Evolutionary conservation across 192 early-diverging fungal genomes (phyloP), one percentile per base, ranked within the genome.

Genomic region (Coemansia erecta): DNA sequence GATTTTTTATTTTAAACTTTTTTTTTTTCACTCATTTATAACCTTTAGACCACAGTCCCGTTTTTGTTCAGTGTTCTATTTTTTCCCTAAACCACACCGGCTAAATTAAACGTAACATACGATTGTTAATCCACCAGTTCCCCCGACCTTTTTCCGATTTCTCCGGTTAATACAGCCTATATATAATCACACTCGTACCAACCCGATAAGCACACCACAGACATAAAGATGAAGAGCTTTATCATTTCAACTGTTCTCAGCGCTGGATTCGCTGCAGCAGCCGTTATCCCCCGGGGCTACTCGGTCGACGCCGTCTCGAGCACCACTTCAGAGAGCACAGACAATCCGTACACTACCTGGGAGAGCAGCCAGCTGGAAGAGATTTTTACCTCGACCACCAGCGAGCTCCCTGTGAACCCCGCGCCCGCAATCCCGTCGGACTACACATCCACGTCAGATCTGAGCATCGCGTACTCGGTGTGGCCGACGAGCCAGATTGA

Each of bases 201-300:
- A 31, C 28, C 28, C 2, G 28, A 31, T 7, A 31, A 7, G 7
- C 7, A 31, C 28, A 31, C n/a, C n/a, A n/a, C n/a, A n/a, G 7
- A 31, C 28, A 31, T 31, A 31, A 31, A 31, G 28, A 31, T 31
- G 28, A 31, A 31, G 7, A 31, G 7, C 28, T 31, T 58, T 12
- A 43, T 58, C 24, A 12, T 13, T 10, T 12, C 39, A 7, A 31
- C 21, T 39, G 28, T 59, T 17, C n/a, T 19, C 45, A n/a, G 18
- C 45, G 19, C 43, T 35, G n/a, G 31, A 17, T 18, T 48, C 11
- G 58, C 39, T 21, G 58, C 46, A 8, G 58, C 31, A 4, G 47
- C 17, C 21, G 17, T 48, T 10, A 48, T 48, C 17, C 47, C 47
- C 47, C 47, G 47, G 7, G 47, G 28, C 28, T 31, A 48, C 22